Evolutionary conservation across 2,329 filamentous ascomycete species (phyloP).

Genomic region (Colletotrichum euphorbiae): DNA sequence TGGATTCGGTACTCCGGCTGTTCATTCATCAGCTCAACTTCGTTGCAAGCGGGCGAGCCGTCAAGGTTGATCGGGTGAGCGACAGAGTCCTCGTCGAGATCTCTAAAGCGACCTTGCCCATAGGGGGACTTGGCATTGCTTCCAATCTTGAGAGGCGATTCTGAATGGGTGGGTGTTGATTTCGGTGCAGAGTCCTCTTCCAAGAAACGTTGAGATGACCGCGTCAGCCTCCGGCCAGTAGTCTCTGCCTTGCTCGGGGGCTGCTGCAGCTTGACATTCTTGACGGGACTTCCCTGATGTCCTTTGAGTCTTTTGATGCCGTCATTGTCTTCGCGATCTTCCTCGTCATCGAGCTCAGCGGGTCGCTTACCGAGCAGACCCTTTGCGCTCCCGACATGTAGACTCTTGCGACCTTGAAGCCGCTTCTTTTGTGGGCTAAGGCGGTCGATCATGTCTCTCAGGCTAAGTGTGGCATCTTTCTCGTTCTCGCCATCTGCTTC

Average conservation of each 20-base stretch:
- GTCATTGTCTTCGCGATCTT: conserved; percentile 68
- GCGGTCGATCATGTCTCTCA: conserved; percentile 82
- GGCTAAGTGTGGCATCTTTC: conserved; percentile 72
- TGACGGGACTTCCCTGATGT: conserved; percentile 81
- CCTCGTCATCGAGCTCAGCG: conserved; percentile 73
- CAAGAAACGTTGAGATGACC: conserved; percentile 61
- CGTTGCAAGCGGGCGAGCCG: conserved; percentile 54
- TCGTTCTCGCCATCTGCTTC: conserved; percentile 65
- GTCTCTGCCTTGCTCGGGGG: conserved; percentile 76
- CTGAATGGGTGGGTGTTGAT: conserved; percentile 55
- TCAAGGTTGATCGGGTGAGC: conserved; percentile 57
- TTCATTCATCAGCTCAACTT: conserved; percentile 59
- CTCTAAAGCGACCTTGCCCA: conserved; percentile 65
- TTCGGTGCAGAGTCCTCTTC: conserved; percentile 52
- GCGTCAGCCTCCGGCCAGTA: conserved; percentile 68
- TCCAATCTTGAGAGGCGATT: conserved; percentile 60
- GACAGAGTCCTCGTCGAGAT: conserved; percentile 61
- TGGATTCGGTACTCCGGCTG: conserved; percentile 74
- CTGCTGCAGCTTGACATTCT: conserved; percentile 76
- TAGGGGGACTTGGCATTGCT: conserved; percentile 66
- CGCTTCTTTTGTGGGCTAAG: conserved; percentile 80
- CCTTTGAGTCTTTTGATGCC: conserved; percentile 77
- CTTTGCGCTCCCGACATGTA: conserved; percentile 79
- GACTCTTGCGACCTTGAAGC: conserved; percentile 77
- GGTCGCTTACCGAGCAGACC: conserved; percentile 82